phyloP scores from a whole-genome alignment of 176 grass and related monocot species.

The Alloteropsis semialata region DNA sequence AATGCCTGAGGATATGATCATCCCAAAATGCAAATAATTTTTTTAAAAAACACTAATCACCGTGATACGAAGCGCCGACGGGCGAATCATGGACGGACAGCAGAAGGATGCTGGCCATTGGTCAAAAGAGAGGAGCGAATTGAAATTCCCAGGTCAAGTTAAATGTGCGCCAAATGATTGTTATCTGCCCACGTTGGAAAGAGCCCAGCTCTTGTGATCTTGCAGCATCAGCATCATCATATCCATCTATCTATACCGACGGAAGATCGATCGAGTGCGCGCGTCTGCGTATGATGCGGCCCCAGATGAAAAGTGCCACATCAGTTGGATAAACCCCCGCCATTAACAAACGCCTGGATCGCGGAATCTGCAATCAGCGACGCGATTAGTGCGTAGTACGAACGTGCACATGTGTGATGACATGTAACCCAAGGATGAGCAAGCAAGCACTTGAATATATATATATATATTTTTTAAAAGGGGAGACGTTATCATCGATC shows the following conservation, averaged over 20 bases:
- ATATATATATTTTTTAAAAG: no score
- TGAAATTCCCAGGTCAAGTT: not conserved
- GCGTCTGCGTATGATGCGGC: conserved; percentile 1
- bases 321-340: conserved; percentile 48
- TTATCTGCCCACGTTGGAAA: conserved; percentile 34
- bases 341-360: conserved; percentile 29
- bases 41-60: no score
- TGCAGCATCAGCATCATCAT: not conserved
- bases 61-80: not conserved
- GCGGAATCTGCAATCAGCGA: conserved; percentile 18
- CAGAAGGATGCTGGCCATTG: not conserved
- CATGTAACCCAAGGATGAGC: conserved; percentile 19
- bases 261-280: not conserved
- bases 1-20: not conserved
- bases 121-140: conserved; percentile 15
- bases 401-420: conserved; percentile 22
- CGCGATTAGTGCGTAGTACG: conserved; percentile 13
- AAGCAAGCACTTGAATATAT: conserved; percentile 35
- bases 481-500: not conserved
- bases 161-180: conserved; percentile 31
- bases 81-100: conserved; percentile 8
- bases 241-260: not conserved
- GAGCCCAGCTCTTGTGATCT: not conserved
- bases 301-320: conserved; percentile 8
- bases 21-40: no score